Conservation (phyloP, 2,329 filamentous ascomycete species). For the Periglandula ipomoeae region DNA sequence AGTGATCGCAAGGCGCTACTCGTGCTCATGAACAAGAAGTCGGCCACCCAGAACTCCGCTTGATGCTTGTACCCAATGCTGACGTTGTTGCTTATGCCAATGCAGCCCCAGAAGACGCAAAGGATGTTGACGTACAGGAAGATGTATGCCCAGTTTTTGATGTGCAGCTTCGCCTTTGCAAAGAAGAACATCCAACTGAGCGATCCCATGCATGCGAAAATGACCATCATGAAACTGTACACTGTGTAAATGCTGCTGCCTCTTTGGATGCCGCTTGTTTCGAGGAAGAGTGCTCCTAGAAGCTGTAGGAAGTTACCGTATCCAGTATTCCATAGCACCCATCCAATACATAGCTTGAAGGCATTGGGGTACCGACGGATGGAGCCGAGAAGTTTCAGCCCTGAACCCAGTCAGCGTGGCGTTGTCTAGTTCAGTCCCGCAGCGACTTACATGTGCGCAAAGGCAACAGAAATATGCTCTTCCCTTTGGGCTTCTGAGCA, state of each 20-base stretch:
- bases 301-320: constrained; percentile 13
- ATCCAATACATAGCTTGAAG: constrained; percentile 14
- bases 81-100: constrained; percentile 10
- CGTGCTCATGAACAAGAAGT: constrained; percentile 12
- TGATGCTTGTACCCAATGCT: constrained; percentile 13
- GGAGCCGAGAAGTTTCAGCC: constrained; percentile 12
- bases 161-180: constrained; percentile 5
- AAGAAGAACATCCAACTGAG: constrained; percentile 12
- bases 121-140: constrained; percentile 11
- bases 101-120: constrained; percentile 13
- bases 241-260: constrained; percentile 13
- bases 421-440: not conserved
- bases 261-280: constrained; percentile 11
- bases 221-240: constrained; percentile 12
- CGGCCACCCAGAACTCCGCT: constrained; percentile 12
- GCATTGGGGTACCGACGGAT: constrained; percentile 13
- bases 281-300: constrained; percentile 12
- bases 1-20: constrained; percentile 13
- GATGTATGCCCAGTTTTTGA: constrained; percentile 13
- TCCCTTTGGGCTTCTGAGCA: constrained; percentile 7
- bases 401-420: constrained; percentile 1
- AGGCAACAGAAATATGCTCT: constrained; percentile 10
- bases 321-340: constrained; percentile 13
- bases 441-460: constrained; percentile 10
- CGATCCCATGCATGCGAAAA: constrained; percentile 12